Percentiles rank a stretch among this genome's conserved stretches.
These are phyloP conservation scores for Cyanidiococcus yangmingshanensis DNA, from an alignment of 23 red algal genomes.

Conservation along the genomic window DNA sequence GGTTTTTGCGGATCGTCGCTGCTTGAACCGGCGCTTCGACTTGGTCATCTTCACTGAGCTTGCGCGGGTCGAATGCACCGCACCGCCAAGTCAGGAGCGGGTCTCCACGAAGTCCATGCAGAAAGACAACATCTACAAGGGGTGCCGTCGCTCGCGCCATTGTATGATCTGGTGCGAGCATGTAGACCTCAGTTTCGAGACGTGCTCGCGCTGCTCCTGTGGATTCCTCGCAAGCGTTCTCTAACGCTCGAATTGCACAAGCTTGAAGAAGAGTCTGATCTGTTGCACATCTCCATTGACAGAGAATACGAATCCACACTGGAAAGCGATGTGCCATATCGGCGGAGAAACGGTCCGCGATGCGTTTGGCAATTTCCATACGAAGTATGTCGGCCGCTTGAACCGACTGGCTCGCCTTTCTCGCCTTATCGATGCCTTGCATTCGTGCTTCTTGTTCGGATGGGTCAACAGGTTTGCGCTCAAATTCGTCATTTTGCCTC, in stretches of 20 bases:
- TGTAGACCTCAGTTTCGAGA: neutral
- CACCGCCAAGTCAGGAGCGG: constrained; percentile 28
- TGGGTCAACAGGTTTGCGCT: neutral
- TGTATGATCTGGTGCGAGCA: neutral
- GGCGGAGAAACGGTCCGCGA: neutral
- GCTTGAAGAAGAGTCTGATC: constrained; percentile 7
- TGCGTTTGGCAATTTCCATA: neutral
- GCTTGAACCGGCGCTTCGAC: neutral
- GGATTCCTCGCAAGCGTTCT: constrained; percentile 12
- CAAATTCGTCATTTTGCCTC: neutral
- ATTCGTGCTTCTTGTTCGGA: neutral
- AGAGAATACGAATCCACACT: constrained; percentile 1
- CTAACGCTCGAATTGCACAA: neutral
- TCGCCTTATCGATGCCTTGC: neutral
- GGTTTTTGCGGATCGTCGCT: neutral
- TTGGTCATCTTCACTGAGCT: neutral
- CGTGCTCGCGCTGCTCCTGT: neutral
- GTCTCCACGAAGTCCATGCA: constrained; percentile 29
- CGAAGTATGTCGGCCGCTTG: neutral
- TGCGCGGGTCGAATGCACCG: neutral
- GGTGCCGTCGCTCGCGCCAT: neutral
- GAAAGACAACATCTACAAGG: constrained; percentile 18
- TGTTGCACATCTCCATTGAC: neutral
- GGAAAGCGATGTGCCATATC: neutral
- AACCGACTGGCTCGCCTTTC: neutral